A percentile compares a stretch with the other conserved stretches of the same genome.
Evolutionary conservation across 2,329 filamentous ascomycete species (phyloP).

Genomic region (Penicillium paneum): DNA sequence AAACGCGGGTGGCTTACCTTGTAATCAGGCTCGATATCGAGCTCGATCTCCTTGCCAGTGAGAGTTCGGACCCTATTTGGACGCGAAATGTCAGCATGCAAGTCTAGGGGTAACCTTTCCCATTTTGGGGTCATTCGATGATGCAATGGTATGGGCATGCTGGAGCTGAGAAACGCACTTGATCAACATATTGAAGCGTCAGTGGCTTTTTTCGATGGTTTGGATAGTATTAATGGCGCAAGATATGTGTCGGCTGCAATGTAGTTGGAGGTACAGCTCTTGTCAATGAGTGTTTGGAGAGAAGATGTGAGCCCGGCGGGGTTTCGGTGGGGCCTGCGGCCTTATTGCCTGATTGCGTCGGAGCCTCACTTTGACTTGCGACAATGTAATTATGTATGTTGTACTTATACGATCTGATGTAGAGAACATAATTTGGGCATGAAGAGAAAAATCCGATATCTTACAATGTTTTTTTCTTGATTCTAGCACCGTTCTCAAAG

Average conservation of each 20-base stretch:
- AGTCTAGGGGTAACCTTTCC: conserved; percentile 8
- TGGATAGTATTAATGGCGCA: background rate
- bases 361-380: conserved; percentile 7
- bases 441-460: accelerated
- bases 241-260: background rate
- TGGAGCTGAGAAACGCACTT: conserved; percentile 39
- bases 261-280: conserved; percentile 1
- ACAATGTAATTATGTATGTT: background rate
- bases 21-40: conserved; percentile 92
- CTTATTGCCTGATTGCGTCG: conserved; percentile 24
- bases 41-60: conserved; percentile 97
- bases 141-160: conserved; percentile 12
- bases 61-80: conserved; percentile 81
- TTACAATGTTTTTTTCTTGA: background rate
- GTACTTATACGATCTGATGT: background rate
- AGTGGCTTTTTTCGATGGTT: background rate
- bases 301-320: conserved; percentile 29
- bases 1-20: conserved; percentile 58
- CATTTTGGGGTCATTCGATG: conserved; percentile 12
- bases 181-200: conserved; percentile 47
- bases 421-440: background rate
- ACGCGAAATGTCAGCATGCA: conserved; percentile 11
- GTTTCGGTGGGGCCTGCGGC: conserved; percentile 31
- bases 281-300: conserved; percentile 12
- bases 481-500: background rate